Evolutionary conservation across 1,284 basidiomycete species (phyloP).

Genomic region (Sphagnurus paluster): DNA sequence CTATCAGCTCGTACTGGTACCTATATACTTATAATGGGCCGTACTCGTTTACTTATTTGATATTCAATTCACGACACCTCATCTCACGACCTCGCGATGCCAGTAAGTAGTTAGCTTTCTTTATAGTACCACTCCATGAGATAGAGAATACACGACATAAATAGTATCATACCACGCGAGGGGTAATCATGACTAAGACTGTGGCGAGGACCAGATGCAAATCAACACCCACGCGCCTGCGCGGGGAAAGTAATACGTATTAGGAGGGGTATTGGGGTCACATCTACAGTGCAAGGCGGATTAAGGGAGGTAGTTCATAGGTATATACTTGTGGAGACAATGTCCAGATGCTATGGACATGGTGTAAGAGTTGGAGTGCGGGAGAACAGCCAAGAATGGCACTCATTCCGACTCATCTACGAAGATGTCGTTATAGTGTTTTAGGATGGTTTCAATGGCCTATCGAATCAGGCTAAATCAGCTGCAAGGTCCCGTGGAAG

Average conservation of each 20-base stretch:
- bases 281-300: neutral
- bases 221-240: conserved; percentile 25
- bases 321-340: neutral
- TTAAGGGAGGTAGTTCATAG: neutral
- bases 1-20: conserved; percentile 7
- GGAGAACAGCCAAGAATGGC: no score
- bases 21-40: no score
- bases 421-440: conserved; percentile 84
- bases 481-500: no score
- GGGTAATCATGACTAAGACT: conserved; percentile 17
- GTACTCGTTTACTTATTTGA: no score
- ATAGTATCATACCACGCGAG: conserved; percentile 12
- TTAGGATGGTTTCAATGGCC: conserved; percentile 86
- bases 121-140: conserved; percentile 12
- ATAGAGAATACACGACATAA: conserved; percentile 18
- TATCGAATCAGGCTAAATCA: no score
- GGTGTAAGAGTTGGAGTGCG: no score
- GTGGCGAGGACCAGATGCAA: conserved; percentile 8
- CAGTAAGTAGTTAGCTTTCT: neutral
- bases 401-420: conserved; percentile 43
- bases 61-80: no score
- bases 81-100: neutral
- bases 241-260: conserved; percentile 1
- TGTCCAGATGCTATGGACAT: no score
- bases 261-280: neutral